phyloP scores from a whole-genome alignment of 140 eudicot genomes.

The Oenanthe javanica region DNA sequence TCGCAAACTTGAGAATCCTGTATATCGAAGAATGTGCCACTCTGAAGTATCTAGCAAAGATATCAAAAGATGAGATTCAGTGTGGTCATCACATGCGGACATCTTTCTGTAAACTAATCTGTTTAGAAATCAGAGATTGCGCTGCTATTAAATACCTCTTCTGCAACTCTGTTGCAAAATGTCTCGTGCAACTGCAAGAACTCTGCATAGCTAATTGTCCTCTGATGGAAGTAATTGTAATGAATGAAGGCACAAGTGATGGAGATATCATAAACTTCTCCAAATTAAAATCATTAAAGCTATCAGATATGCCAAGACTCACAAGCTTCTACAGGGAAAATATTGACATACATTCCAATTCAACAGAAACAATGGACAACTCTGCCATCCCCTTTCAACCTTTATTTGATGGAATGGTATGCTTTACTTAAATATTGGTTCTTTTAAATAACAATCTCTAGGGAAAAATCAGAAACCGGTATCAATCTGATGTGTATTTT shows the following conservation, averaged over 20 bases:
- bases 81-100: not conserved
- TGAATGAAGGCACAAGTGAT: not conserved
- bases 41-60: not conserved
- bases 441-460: no score
- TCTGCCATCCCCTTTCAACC: no score
- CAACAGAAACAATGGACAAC: no score
- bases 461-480: no score
- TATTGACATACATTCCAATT: no score
- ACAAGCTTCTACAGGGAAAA: constrained; percentile 1
- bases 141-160: not conserved
- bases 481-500: no score
- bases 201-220: not conserved
- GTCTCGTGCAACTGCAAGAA: not conserved
- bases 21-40: not conserved
- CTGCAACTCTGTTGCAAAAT: not conserved
- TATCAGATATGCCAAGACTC: not conserved
- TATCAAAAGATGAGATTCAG: not conserved
- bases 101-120: not conserved
- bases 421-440: no score
- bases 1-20: not conserved
- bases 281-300: not conserved
- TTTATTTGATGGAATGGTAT: no score
- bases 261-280: not conserved
- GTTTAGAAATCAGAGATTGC: not conserved
- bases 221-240: not conserved